Evolutionary conservation across 1,139 yeast genomes (phyloP).

Genomic region (Suhomyces anneliseae): DNA sequence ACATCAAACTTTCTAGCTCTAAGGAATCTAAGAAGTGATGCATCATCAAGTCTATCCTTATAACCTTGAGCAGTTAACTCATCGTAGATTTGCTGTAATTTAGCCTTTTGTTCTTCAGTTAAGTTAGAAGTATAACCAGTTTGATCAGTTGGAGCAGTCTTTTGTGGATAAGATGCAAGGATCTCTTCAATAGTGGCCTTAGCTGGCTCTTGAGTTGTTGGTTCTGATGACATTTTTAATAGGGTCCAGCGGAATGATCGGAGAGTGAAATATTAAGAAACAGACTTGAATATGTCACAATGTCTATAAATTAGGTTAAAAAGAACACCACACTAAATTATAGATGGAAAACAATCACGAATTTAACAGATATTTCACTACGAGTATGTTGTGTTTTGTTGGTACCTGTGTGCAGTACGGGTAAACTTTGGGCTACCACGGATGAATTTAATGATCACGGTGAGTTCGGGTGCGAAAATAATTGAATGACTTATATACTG

Average conservation of each 20-base stretch:
- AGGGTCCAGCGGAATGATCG: neutral
- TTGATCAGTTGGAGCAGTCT: conserved; percentile 54
- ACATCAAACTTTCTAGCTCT: conserved; percentile 95
- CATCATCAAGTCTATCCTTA: conserved; percentile 77
- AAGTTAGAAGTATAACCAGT: conserved; percentile 85
- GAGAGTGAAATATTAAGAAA: neutral
- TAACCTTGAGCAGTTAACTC: conserved; percentile 64
- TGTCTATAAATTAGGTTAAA: neutral
- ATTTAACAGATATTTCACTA: conserved; percentile 7
- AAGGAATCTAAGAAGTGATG: conserved; percentile 84
- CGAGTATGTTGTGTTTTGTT: conserved; percentile 8
- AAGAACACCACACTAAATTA: neutral
- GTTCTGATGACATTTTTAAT: conserved; percentile 4
- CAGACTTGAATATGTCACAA: neutral
- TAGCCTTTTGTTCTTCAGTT: conserved; percentile 64
- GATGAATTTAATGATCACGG: neutral
- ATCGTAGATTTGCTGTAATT: conserved; percentile 58
- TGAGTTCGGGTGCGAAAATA: neutral
- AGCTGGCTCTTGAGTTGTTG: conserved; percentile 1
- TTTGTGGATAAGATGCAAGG: conserved; percentile 65
- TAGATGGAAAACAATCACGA: neutral
- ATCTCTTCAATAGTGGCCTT: conserved; percentile 23
- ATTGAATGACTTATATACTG: neutral
- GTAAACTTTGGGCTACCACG: neutral
- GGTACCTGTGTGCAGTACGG: conserved; percentile 8